Base-by-base conservation (phyloP, 2,329 filamentous ascomycete genomes). In the Nakataea oryzae region DNA sequence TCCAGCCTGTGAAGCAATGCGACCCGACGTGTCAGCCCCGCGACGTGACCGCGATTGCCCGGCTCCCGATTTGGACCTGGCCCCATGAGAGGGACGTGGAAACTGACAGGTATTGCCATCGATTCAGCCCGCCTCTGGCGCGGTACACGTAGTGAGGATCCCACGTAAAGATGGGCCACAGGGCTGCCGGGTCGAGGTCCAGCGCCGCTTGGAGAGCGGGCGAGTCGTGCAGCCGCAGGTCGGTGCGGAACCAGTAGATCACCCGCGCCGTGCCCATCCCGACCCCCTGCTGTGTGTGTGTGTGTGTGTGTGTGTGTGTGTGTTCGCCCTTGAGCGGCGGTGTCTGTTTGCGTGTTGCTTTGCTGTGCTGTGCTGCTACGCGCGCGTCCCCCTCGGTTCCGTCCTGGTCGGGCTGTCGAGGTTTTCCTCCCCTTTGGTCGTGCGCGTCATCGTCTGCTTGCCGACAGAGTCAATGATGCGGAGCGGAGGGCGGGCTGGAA, bases 151-250 rank as follows among this genome's bases (percentile, higher is more conserved):
- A 61, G 71, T 92, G 87, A 62, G 88, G 88, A 70, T 91, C 89
- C 87, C 88, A 93, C 1, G 86, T 90, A 80, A 89, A 93, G 57
- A 92, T 82, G 0, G 88, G 89, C 77, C 87, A 92, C 29, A 93
- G 76, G 26, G 81, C 84, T 61, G 82, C 81, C 1, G 89, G 87
- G 0, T 88, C 78, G 8, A 92, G 78, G 63, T 88, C 86, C 9
- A 93, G 74, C 0, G 89, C 89, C 2, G 88, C 87, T 70, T 86
- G 81, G 29, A 93, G 76, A 1, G 88, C 88, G 11, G 88, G 88
- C 0, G 87, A 91, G 72, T 92, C 89, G 73, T 92, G 88, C 2
- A 93, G 81, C 26, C 89, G 85, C 13, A 92, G 78, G 70, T 92
- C 89, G 7, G 89, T 92, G 62, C 89, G 83, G 69, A 91, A 91